Evolutionary conservation across 345 rosid genomes (phyloP), one percentile per base, ranked within the genome.

Genomic region (Syzygium oleosum): DNA sequence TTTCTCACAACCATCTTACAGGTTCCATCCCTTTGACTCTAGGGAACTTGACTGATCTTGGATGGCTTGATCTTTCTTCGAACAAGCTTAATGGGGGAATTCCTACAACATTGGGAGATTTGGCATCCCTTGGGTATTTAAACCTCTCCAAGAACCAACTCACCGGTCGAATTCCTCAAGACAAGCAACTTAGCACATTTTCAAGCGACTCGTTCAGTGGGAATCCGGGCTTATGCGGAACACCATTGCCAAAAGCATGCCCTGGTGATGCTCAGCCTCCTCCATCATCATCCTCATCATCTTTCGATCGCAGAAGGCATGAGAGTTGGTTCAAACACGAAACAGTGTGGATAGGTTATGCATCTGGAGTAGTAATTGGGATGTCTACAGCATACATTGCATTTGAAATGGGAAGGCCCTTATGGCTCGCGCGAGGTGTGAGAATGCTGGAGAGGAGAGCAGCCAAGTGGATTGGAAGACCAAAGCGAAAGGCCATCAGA

Each of bases 281-380:
- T 68, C 79, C 79, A 68, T 46, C 79, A 0, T 29, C 0, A 4
- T 4, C 77, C 38, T 14, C 41, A 9, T 34, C 78, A 68, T 8
- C 1, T 68, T 68, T 68, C 12, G 0, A 31, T 0, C 1, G 0
- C 23, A 0, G 0, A 31, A 13, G 79, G 10, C 23, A 68, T 68
- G 25, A 68, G 79, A 17, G 46, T 34, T 68, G 79, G 79, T 31
- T 17, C 79, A 68, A 10, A 17, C 3, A 68, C 16, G 31, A 68
- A 0, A 23, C 9, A 9, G 11, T 0, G 1, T 68, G 5, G 79
- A 68, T 68, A 7, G 23, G 79, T 68, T 68, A 68, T 31, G 79
- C 46, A 68, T 31, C 46, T 8, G 2, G 79, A 31, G 2, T 68
- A 17, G 79, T 68, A 34, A 68, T 31, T 31, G 78, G 43, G 4